Base-by-base conservation (phyloP, 2,329 filamentous ascomycete species). In the Penicillium sp. region DNA sequence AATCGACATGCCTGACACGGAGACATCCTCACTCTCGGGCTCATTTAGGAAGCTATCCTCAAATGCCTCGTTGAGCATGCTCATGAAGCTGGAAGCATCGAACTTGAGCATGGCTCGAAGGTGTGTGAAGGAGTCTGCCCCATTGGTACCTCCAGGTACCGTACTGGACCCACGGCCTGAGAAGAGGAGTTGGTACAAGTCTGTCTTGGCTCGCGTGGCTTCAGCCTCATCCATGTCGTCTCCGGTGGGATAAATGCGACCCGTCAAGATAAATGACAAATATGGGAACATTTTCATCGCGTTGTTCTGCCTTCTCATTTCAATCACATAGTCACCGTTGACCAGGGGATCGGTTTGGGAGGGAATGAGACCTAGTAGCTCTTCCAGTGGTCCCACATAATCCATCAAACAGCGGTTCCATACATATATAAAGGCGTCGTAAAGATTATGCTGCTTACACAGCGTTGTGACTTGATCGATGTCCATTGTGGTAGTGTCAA, bases 221-320 rank as follows among this genome's bases (percentile, higher is more conserved):
- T 88, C 82, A n/a, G 83, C 80, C 21, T 94, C 90, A 2, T 85
- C 81, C 77, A 97, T 86, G 1, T 79, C 74, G 49, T 89, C 86
- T 2, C 90, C 94, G 1, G 89, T 94, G 0, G 95, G 94, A 70
- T 99, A 99, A n/a, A 92, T 80, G 40, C 94, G 86, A 17, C 93
- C 89, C 0, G 94, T 97, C 53, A 97, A 82, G 5, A 89, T 88
- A 71, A 96, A 97, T 0, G 94, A 95, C 7, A 99, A 82, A 69
- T 97, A 99, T 0, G 94, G 91, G 66, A 97, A 99, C 61, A 97
- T 87, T 72, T 97, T 99, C 73, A 90, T 84, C 3, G 91, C 92
- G 67, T 91, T 85, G 13, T 81, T 76, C 57, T 82, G 82, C 40
- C 81, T 81, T 9, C 82, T 80, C 25, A 78, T 60, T 82, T 82